Evolutionary conservation across 192 early-diverging fungal genomes (phyloP).

Genomic region (Kickxella alabastrina): DNA sequence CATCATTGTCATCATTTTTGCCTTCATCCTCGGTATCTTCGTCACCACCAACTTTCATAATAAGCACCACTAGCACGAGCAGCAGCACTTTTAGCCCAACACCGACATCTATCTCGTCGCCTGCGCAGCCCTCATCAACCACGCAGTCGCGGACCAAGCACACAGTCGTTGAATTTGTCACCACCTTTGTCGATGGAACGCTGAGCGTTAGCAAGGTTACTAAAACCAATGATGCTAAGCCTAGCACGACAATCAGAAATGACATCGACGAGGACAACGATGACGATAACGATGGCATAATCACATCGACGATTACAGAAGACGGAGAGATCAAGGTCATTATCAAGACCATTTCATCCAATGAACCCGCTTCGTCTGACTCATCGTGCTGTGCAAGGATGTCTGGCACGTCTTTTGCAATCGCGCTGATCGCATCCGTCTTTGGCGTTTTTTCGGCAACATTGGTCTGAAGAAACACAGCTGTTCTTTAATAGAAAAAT

Average conservation of each 20-base stretch:
- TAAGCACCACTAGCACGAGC: slow-evolving; percentile 5
- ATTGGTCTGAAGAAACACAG: too few species aligned
- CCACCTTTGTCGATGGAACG: background rate
- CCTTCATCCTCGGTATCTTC: too few species aligned
- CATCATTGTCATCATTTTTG: too few species aligned
- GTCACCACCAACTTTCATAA: slow-evolving; percentile 1
- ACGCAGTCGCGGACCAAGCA: slow-evolving; percentile 6
- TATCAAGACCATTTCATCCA: slow-evolving; percentile 10
- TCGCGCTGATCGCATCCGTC: background rate
- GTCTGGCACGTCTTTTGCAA: background rate
- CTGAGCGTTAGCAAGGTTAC: slow-evolving; percentile 14
- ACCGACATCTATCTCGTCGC: background rate
- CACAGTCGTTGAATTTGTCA: slow-evolving; percentile 23
- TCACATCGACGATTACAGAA: slow-evolving; percentile 24
- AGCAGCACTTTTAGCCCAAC: slow-evolving; percentile 4
- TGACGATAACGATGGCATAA: background rate
- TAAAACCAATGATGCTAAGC: too few species aligned
- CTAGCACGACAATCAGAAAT: background rate
- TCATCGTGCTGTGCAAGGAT: background rate
- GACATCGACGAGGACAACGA: background rate
- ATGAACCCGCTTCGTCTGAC: background rate
- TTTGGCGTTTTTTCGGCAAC: too few species aligned
- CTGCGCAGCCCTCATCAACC: background rate
- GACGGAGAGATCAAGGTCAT: slow-evolving; percentile 28
- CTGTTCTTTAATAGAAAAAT: too few species aligned